Conservation (phyloP, 2,329 filamentous ascomycete species). For the Scopulariopsis brevicaulis region DNA sequence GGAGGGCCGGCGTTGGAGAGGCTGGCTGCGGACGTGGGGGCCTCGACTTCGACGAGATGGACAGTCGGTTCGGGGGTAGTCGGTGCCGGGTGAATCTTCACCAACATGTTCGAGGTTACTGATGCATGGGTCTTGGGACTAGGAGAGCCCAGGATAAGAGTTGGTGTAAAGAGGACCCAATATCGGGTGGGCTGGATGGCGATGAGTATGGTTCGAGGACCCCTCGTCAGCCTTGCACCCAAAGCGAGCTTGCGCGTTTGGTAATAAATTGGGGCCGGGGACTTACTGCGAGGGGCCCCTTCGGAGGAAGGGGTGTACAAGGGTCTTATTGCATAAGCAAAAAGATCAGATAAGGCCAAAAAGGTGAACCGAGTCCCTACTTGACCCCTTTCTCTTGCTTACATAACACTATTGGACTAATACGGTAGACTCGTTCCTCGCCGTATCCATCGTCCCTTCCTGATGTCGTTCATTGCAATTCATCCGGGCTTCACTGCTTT, state of each 20-base stretch:
- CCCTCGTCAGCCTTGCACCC: not conserved
- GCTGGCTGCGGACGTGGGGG: not conserved
- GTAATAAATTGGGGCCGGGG: not conserved
- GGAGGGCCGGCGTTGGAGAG: slow-evolving; percentile 7
- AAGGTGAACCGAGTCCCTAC: too few species aligned
- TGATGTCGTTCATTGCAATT: too few species aligned
- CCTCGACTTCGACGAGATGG: slow-evolving; percentile 3
- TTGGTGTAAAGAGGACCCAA: not conserved
- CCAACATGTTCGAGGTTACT: slow-evolving; percentile 5
- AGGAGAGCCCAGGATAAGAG: not conserved
- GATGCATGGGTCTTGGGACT: not conserved
- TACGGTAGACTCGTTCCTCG: too few species aligned
- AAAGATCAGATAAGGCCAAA: too few species aligned
- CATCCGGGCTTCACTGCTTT: too few species aligned
- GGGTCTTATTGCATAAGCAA: too few species aligned
- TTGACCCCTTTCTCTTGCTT: too few species aligned
- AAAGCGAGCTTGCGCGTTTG: not conserved
- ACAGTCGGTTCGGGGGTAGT: slow-evolving; percentile 1
- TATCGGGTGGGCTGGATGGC: not conserved
- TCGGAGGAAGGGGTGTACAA: too few species aligned
- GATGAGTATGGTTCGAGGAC: not conserved
- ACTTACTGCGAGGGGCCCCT: not conserved
- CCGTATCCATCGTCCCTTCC: too few species aligned
- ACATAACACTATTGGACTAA: too few species aligned
- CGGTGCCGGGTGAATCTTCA: slow-evolving; percentile 3